Evolutionary conservation across 768 basidiomycete genomes (phyloP), one percentile per base, ranked within the genome.

Genomic region (Boletus pseudo-olivaceus): DNA sequence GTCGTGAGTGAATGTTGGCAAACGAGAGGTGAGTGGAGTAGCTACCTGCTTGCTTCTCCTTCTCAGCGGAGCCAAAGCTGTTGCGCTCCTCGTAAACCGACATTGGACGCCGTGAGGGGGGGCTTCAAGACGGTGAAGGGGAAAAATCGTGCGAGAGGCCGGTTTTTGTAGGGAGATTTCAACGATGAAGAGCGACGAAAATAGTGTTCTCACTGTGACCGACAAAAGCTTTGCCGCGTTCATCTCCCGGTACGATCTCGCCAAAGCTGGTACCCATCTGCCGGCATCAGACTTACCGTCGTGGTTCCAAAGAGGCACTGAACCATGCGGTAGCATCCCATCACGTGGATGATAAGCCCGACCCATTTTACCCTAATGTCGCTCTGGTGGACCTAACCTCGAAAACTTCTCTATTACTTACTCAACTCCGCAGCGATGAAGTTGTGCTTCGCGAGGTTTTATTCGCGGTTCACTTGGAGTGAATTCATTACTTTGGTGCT

Each of bases 31-130:
- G 6, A 6, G 30, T 7, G 2, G 11, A 30, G 5, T 23, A 33
- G 4, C 14, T 33, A 64, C 63, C 65, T 54, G 49, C 0, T 33
- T 56, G 41, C n/a, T 62, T 62, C 55, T 56, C 68, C 69, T 50
- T 68, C 29, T 65, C 68, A 11, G 54, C 48, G 0, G 54, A 72
- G 54, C 49, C 51, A 23, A 46, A 15, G 35, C 65, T 63, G 20
- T 55, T 57, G 26, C 30, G 60, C 7, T 59, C 63, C 37, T 52
- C 59, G 55, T 55, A 49, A n/a, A 43, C 8, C 29, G 63, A 63
- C 68, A 69, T 69, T 33, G 43, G 43, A 45, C 10, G 35, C 23
- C 15, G 23, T 47, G 19, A 47, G 26, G 7, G 23, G 40, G 32
- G 37, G 38, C 14, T 37, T 26, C 4, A 49, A n/a, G 43, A 49